A percentile compares a stretch with the other conserved stretches of the same genome.
Evolutionary conservation across 257 asterid species (phyloP).

Genomic region (Lantana camara): DNA sequence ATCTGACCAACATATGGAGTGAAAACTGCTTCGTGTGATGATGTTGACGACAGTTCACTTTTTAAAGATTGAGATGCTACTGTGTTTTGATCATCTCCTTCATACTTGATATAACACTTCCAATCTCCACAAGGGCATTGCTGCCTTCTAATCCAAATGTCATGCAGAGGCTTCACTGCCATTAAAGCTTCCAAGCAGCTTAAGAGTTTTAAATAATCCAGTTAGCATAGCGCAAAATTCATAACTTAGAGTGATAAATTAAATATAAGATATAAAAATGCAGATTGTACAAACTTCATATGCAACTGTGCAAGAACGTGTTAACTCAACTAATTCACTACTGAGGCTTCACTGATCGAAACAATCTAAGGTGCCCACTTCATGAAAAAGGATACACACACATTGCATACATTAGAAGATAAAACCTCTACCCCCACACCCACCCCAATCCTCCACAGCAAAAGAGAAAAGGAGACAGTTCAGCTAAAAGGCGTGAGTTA

Average conservation of each 20-base stretch:
- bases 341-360: background rate
- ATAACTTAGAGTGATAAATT: background rate
- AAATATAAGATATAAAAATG: too few species aligned
- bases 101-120: too few species aligned
- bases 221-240: background rate
- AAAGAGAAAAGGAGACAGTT: background rate
- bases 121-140: too few species aligned
- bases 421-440: too few species aligned
- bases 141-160: too few species aligned
- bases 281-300: slow-evolving; percentile 12
- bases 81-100: too few species aligned
- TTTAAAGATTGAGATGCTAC: too few species aligned
- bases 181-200: too few species aligned
- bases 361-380: background rate
- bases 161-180: too few species aligned
- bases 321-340: background rate
- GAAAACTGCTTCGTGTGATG: slow-evolving; percentile 43
- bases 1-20: slow-evolving; percentile 76
- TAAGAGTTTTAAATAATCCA: too few species aligned
- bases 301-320: background rate
- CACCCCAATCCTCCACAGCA: background rate
- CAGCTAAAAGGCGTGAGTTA: background rate
- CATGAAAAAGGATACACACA: background rate
- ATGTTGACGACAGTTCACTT: slow-evolving; percentile 31
- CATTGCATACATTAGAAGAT: background rate